Percentiles rank a stretch among this genome's conserved stretches.
phyloP scores from a whole-genome alignment of 2,329 filamentous ascomycete genomes.

The Dactylonectria macrodidyma region DNA sequence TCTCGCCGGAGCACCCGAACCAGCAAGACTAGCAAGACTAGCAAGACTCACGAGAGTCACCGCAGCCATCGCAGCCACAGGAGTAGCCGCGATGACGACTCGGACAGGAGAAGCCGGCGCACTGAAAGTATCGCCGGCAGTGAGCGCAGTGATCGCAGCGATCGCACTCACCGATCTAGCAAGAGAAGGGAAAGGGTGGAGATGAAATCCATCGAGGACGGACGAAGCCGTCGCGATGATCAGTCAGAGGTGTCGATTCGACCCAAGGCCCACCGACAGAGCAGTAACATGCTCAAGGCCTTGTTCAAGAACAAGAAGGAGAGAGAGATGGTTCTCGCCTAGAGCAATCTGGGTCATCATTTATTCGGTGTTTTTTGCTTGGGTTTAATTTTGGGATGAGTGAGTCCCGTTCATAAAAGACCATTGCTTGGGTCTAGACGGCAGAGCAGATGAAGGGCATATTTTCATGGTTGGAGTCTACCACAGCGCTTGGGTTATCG shows the following conservation, averaged over 20 bases:
- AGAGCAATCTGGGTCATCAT: slow-evolving; percentile 27
- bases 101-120: slow-evolving; percentile 39
- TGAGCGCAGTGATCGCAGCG: slow-evolving; percentile 51
- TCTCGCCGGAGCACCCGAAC: slow-evolving; percentile 54
- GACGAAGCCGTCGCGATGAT: slow-evolving; percentile 51
- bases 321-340: slow-evolving; percentile 52
- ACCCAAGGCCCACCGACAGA: slow-evolving; percentile 63
- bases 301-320: slow-evolving; percentile 69
- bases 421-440: slow-evolving; percentile 23
- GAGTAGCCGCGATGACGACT: slow-evolving; percentile 40
- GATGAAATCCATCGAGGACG: slow-evolving; percentile 56
- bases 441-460: slow-evolving; percentile 23
- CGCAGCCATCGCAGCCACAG: slow-evolving; percentile 49
- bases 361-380: slow-evolving; percentile 14
- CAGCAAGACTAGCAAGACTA: slow-evolving; percentile 47
- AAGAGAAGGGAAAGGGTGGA: slow-evolving; percentile 51
- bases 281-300: slow-evolving; percentile 69
- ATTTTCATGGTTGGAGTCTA: slow-evolving; percentile 28
- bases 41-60: slow-evolving; percentile 47
- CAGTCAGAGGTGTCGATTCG: slow-evolving; percentile 59
- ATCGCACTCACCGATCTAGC: slow-evolving; percentile 43
- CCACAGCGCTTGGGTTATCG: slow-evolving; percentile 17
- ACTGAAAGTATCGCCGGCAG: slow-evolving; percentile 57
- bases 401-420: slow-evolving; percentile 33
- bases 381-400: background rate